These are phyloP conservation scores for Phlebiopsis gigantea DNA, from an alignment of 768 basidiomycete genomes.

Conservation along the genomic window DNA sequence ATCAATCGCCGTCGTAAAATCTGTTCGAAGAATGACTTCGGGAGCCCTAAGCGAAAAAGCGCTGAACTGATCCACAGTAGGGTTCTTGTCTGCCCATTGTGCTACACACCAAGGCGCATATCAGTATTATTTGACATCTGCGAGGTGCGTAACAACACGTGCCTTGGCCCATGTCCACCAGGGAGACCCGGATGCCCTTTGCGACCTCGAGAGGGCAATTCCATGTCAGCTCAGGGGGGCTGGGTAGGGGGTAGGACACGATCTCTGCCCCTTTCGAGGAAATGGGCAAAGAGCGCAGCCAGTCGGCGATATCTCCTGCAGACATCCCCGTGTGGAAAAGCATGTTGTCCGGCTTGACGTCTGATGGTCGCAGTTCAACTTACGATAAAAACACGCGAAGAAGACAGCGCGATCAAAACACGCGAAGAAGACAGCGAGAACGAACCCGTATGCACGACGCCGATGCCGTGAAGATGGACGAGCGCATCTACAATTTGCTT, in stretches of 20 bases:
- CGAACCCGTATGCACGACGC: conserved; percentile 21
- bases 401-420: not conserved
- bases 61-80: conserved; percentile 14
- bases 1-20: conserved; percentile 19
- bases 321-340: conserved; percentile 16
- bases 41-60: conserved; percentile 24
- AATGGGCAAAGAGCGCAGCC: not conserved
- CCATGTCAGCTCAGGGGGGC: conserved; percentile 7
- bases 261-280: not conserved
- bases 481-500: conserved; percentile 13
- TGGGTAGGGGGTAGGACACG: conserved; percentile 17
- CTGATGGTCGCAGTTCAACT: too few species aligned
- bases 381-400: too few species aligned
- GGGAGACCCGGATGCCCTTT: conserved; percentile 6
- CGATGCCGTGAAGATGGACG: conserved; percentile 14
- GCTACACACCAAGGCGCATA: conserved; percentile 5
- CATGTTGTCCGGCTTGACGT: conserved; percentile 25
- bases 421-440: not conserved
- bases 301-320: conserved; percentile 9
- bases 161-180: conserved; percentile 22
- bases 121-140: not conserved
- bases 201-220: conserved; percentile 10
- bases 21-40: conserved; percentile 24
- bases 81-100: conserved; percentile 16
- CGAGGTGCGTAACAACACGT: not conserved